These are phyloP conservation scores for Heliamphora exappendiculata DNA, from an alignment of 148 eudicot species.

Conservation along the genomic window DNA sequence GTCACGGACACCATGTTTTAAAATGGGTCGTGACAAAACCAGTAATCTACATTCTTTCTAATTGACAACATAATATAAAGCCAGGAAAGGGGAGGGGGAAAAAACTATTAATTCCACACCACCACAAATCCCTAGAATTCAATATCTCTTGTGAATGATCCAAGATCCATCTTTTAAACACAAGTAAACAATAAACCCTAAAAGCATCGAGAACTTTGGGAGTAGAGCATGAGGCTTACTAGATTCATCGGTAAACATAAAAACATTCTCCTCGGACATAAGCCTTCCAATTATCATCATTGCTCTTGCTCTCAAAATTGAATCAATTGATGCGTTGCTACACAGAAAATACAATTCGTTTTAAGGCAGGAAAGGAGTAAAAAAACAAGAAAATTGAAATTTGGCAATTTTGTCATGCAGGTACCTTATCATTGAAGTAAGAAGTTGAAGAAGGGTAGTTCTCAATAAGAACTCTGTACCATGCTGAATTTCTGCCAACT, in stretches of 20 bases:
- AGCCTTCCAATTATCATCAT: conserved; percentile 86
- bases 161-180: neutral
- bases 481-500: conserved; percentile 78
- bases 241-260: conserved; percentile 40
- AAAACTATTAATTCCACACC: neutral
- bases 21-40: too few species aligned
- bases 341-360: conserved; percentile 13
- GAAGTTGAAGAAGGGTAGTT: conserved; percentile 69
- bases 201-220: neutral
- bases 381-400: neutral
- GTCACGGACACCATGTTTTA: too few species aligned
- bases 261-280: conserved; percentile 61
- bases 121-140: neutral
- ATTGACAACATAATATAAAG: neutral
- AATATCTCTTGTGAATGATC: neutral
- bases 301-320: conserved; percentile 77
- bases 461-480: conserved; percentile 63
- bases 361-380: neutral
- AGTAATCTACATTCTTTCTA: neutral
- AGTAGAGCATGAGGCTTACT: conserved; percentile 33
- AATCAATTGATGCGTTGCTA: conserved; percentile 52
- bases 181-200: neutral
- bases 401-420: neutral
- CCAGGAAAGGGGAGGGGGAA: neutral
- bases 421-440: conserved; percentile 68